Percentiles rank a stretch among this genome's conserved stretches.
phyloP scores from a whole-genome alignment of 202 grass and related monocot genomes.

The Eragrostis tef region DNA sequence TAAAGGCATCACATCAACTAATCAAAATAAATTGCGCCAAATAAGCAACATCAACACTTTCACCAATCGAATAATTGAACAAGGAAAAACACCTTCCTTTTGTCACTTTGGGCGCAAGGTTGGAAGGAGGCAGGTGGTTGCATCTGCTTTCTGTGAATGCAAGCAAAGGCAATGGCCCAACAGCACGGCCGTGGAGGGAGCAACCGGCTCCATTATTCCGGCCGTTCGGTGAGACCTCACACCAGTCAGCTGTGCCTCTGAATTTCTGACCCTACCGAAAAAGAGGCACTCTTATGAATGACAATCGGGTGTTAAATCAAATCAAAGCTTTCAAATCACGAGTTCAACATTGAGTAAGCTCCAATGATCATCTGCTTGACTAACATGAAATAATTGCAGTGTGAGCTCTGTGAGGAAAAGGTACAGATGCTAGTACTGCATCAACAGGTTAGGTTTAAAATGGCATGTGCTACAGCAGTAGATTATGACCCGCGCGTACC shows the following conservation, averaged over 20 bases:
- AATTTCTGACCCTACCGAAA: constrained; percentile 12
- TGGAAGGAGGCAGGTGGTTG: constrained; percentile 46
- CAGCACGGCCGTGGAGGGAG: constrained; percentile 32
- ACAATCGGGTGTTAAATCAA: constrained; percentile 30
- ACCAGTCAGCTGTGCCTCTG: constrained; percentile 35
- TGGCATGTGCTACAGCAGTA: neutral
- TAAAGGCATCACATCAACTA: constrained; percentile 27
- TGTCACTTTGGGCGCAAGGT: constrained; percentile 50
- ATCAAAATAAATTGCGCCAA: constrained; percentile 38
- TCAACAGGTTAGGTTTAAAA: neutral
- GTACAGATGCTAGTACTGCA: neutral
- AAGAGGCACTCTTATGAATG: neutral
- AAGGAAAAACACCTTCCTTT: neutral
- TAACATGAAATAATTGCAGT: neutral
- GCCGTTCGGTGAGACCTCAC: constrained; percentile 49
- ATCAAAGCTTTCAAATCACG: constrained; percentile 41
- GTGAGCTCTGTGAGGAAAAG: neutral
- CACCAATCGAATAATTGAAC: constrained; percentile 50
- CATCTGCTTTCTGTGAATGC: constrained; percentile 49
- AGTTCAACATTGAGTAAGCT: neutral
- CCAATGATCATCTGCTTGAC: constrained; percentile 12
- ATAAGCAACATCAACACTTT: constrained; percentile 4
- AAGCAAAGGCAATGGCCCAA: constrained; percentile 55
- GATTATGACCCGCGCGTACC: neutral
- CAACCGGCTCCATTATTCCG: constrained; percentile 51